Evolutionary conservation across 805 yeast species (phyloP), one percentile per base, ranked within the genome.

Genomic region (Nakazawaea anatomiae): DNA sequence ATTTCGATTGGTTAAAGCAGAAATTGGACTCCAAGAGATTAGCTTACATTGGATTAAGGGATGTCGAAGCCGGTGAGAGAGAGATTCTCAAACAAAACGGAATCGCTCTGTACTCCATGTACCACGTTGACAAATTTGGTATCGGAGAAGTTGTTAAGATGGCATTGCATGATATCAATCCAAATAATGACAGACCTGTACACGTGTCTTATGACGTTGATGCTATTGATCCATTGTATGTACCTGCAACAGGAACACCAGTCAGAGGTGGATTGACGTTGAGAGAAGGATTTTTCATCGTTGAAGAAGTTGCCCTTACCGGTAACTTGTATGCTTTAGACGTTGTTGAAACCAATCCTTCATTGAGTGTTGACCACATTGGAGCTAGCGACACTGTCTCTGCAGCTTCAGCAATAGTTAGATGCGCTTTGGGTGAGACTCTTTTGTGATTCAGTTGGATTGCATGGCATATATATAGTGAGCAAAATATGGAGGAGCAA

Each of bases 211-310:
- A 91, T 65, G 99, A 92, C 64, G 97, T 92, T 42, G 99, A 92
- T 69, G 97, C 97, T 42, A 85, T 94, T 52, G 99, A 92, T 69
- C 98, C 98, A 45, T 76, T 82, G 55, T 90, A 75, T 63, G 97
- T 94, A 11, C 97, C 97, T 18, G 96, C 97, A 39, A 92, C 99
- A 1, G 99, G 99, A 50, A 94, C 99, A 1, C 92, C 97, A 42
- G 99, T 92, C 12, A 83, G 96, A 66, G 98, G 98, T 57, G 99
- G 99, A 4, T 74, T 92, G 57, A 85, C 97, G 7, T 77, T 92
- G 68, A 81, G 99, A 71, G 99, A 92, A 70, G 97, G 97, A 46
- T 77, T 94, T 65, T 92, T 86, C 65, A 70, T 92, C 49, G 94
- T 91, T 54, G 99, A 92, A 71, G 94, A 92, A 57, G 74, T 91